These are phyloP conservation scores for Mucor plumbeus DNA, from an alignment of 371 early-diverging fungal genomes.

Conservation along the genomic window DNA sequence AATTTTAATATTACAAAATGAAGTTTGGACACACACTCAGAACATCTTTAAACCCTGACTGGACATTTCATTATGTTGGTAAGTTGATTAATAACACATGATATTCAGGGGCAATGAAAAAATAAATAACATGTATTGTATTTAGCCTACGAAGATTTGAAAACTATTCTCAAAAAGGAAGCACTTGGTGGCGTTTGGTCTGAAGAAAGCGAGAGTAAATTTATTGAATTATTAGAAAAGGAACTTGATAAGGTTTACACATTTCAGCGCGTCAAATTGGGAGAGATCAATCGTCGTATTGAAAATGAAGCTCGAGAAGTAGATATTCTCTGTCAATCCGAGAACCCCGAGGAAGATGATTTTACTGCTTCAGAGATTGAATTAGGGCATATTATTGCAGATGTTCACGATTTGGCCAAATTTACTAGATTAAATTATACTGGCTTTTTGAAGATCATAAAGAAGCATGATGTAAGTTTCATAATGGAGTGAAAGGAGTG, in stretches of 20 bases:
- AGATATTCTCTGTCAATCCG: constrained; percentile 63
- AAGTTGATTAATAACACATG: constrained; percentile 3
- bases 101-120: neutral
- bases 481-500: neutral
- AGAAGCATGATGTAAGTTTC: constrained; percentile 91
- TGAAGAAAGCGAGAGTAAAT: constrained; percentile 83
- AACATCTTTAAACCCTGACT: constrained; percentile 79
- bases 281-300: constrained; percentile 85
- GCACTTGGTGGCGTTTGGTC: constrained; percentile 53
- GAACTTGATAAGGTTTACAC: constrained; percentile 93
- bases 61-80: constrained; percentile 68
- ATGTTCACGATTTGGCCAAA: constrained; percentile 94
- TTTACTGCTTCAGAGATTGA: constrained; percentile 78
- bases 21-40: constrained; percentile 89
- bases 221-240: constrained; percentile 86
- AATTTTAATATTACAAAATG: constrained; percentile 58
- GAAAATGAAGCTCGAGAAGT: constrained; percentile 72
- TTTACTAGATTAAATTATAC: constrained; percentile 96
- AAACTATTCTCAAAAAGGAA: constrained; percentile 74
- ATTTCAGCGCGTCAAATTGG: constrained; percentile 90
- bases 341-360: constrained; percentile 68
- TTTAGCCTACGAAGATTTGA: constrained; percentile 81
- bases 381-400: constrained; percentile 83
- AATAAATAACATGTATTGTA: neutral
- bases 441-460: constrained; percentile 96